Percentiles rank a stretch among this genome's conserved stretches.
These are phyloP conservation scores for Populus davidiana DNA, from an alignment of 345 rosid genomes.

Conservation along the genomic window DNA sequence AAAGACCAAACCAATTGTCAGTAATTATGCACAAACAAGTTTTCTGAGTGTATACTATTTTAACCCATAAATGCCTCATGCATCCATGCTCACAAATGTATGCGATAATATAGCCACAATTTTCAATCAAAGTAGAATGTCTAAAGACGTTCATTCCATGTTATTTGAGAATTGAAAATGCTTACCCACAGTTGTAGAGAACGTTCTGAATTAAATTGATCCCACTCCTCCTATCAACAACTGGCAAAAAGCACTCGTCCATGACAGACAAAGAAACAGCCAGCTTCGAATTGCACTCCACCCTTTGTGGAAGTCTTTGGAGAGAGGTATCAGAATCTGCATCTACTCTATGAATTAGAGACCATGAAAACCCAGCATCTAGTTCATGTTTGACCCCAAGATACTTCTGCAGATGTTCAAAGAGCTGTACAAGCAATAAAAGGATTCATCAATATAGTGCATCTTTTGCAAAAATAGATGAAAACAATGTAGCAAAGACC, in stretches of 20 bases:
- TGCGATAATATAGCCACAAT: neutral
- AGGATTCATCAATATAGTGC: neutral
- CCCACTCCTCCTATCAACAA: slow-evolving; percentile 35
- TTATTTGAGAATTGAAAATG: neutral
- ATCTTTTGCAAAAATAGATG: neutral
- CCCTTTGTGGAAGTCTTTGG: slow-evolving; percentile 28
- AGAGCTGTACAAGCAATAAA: slow-evolving; percentile 20
- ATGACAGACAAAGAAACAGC: slow-evolving; percentile 34
- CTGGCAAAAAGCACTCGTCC: slow-evolving; percentile 38
- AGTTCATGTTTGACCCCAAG: slow-evolving; percentile 34
- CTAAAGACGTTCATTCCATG: neutral
- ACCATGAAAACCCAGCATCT: slow-evolving; percentile 36
- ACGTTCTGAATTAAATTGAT: slow-evolving; percentile 24
- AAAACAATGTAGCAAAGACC: neutral
- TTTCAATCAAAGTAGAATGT: neutral
- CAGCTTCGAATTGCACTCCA: slow-evolving; percentile 33
- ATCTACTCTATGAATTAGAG: slow-evolving; percentile 25
- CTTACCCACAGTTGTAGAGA: slow-evolving; percentile 29
- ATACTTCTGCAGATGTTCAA: slow-evolving; percentile 31
- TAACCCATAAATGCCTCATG: neutral
- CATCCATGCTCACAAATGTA: slow-evolving; percentile 1
- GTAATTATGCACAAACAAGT: neutral
- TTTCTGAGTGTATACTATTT: neutral
- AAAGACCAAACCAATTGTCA: neutral
- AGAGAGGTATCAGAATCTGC: slow-evolving; percentile 8